A percentile compares a stretch with the other conserved stretches of the same genome.
phyloP scores from a whole-genome alignment of 306 rosid species.

The Hylodesmum podocarpum region DNA sequence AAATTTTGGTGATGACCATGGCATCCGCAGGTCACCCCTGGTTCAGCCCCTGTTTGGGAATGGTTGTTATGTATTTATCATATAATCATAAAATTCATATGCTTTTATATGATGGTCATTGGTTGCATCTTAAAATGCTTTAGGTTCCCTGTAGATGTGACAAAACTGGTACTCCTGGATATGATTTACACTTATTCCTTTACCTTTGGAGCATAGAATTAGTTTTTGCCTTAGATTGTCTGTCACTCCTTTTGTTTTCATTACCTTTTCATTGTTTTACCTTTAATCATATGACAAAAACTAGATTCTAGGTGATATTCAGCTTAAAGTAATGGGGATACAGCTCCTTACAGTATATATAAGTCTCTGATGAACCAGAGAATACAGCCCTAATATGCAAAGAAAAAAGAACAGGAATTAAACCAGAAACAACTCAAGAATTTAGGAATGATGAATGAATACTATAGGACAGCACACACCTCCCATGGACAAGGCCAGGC shows the following conservation, averaged over 20 bases:
- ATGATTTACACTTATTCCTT: neutral
- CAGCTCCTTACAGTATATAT: neutral
- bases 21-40: too few species aligned
- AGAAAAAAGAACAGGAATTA: neutral
- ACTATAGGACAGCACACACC: neutral
- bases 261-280: conserved; percentile 2
- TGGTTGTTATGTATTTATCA: neutral
- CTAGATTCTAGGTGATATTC: neutral
- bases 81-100: neutral
- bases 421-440: too few species aligned
- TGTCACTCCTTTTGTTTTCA: neutral
- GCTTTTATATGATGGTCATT: neutral
- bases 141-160: neutral
- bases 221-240: neutral
- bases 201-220: neutral
- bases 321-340: neutral
- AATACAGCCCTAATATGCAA: neutral
- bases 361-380: neutral
- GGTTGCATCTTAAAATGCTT: neutral
- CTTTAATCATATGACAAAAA: neutral
- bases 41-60: too few species aligned
- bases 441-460: too few species aligned
- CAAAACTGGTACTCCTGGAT: neutral
- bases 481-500: neutral
- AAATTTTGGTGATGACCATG: too few species aligned